A percentile compares a stretch with the other conserved stretches of the same genome.
These are phyloP conservation scores for Colletotrichum acutatum DNA, from an alignment of 2,329 filamentous ascomycete species.

Conservation along the genomic window DNA sequence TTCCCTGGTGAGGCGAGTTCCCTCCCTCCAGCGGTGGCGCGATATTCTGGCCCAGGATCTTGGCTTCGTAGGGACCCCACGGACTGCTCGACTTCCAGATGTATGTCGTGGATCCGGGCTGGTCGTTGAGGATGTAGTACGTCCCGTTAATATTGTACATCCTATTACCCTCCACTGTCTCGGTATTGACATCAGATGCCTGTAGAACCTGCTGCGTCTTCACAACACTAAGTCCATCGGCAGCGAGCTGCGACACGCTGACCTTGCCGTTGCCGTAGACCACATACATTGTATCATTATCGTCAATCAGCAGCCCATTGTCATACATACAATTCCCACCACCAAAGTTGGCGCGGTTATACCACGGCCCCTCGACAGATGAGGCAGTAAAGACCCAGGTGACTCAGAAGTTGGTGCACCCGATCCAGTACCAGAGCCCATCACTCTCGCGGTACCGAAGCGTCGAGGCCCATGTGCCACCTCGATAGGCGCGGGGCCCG, in stretches of 20 bases:
- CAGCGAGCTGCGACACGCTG: slow-evolving; percentile 60
- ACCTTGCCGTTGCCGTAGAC: slow-evolving; percentile 63
- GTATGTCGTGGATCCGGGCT: slow-evolving; percentile 56
- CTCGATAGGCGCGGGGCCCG: slow-evolving; percentile 57
- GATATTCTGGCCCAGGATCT: slow-evolving; percentile 55
- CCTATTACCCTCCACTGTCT: slow-evolving; percentile 60
- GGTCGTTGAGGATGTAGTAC: slow-evolving; percentile 66
- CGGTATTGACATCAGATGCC: slow-evolving; percentile 46
- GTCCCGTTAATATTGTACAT: slow-evolving; percentile 67
- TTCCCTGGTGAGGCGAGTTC: slow-evolving; percentile 65
- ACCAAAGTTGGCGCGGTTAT: slow-evolving; percentile 47
- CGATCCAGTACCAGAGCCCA: slow-evolving; percentile 66
- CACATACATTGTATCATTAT: slow-evolving; percentile 69
- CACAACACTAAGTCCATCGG: slow-evolving; percentile 58
- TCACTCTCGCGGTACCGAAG: slow-evolving; percentile 62
- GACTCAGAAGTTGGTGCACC: slow-evolving; percentile 60
- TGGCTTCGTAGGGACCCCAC: slow-evolving; percentile 63
- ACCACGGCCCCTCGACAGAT: slow-evolving; percentile 55
- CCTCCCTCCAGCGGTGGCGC: slow-evolving; percentile 55
- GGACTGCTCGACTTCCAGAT: slow-evolving; percentile 61
- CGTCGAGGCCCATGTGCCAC: slow-evolving; percentile 67
- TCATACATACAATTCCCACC: slow-evolving; percentile 65
- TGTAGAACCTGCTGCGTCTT: slow-evolving; percentile 57
- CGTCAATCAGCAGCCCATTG: slow-evolving; percentile 66
- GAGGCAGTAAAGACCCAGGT: slow-evolving; percentile 65